phyloP scores from a whole-genome alignment of 768 basidiomycete species.

The Kwoniella europaea region DNA sequence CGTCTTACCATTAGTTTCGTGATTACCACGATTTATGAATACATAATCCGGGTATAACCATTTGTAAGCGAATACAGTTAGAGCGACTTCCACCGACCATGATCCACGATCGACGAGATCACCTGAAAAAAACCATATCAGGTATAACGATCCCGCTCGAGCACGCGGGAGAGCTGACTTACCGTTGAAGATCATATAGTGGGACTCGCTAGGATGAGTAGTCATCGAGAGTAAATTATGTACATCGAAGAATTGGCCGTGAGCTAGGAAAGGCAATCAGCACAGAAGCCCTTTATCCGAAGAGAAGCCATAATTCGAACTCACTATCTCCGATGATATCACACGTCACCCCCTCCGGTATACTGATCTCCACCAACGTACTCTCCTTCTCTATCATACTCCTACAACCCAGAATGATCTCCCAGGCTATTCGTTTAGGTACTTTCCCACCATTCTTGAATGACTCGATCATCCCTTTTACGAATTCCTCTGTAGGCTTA shows the following conservation, averaged over 20 bases:
- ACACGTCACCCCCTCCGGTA: conserved; percentile 77
- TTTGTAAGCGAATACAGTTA: conserved; percentile 93
- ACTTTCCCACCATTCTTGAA: conserved; percentile 95
- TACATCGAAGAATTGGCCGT: conserved; percentile 92
- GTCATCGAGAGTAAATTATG: conserved; percentile 84
- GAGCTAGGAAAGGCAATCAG: conserved; percentile 1
- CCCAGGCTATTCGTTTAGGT: conserved; percentile 88
- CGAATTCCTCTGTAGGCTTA: conserved; percentile 75
- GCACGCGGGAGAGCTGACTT: too few relatives aligned
- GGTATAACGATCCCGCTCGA: too few relatives aligned
- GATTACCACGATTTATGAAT: conserved; percentile 95
- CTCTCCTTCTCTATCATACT: conserved; percentile 75
- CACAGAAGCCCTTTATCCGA: neutral
- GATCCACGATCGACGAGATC: conserved; percentile 86
- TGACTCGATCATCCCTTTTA: conserved; percentile 83
- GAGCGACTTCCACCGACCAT: conserved; percentile 66
- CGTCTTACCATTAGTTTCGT: conserved; percentile 60
- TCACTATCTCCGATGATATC: conserved; percentile 90
- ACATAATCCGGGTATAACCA: conserved; percentile 91
- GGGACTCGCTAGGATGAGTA: conserved; percentile 80
- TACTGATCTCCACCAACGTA: conserved; percentile 74
- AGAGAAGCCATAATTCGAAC: conserved; percentile 10
- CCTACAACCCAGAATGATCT: conserved; percentile 88
- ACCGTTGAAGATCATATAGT: conserved; percentile 63
- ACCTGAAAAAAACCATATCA: too few relatives aligned